Evolutionary conservation across 805 yeast species (phyloP).

Genomic region (Cyberlindnera subsufficiens): DNA sequence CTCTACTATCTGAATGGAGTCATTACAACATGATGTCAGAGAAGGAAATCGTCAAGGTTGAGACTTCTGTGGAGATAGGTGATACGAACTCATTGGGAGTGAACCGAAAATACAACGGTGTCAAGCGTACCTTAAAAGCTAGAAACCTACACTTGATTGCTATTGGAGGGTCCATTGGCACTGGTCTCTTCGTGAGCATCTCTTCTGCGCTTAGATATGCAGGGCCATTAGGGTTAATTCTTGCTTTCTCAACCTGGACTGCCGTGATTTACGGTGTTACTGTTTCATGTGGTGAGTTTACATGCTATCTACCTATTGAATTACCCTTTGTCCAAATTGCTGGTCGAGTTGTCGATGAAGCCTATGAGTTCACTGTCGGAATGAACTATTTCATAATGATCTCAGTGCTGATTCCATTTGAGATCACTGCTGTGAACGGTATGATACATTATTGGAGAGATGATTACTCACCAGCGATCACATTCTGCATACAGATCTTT

Average conservation of each 20-base stretch:
- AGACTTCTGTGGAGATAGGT: no score
- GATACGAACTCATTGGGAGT: no score
- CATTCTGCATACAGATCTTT: slow-evolving; percentile 41
- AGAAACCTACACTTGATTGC: slow-evolving; percentile 79
- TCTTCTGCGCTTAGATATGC: slow-evolving; percentile 44
- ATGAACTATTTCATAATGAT: slow-evolving; percentile 51
- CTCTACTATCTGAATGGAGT: no score
- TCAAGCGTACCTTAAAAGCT: slow-evolving; percentile 32
- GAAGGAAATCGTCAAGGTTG: no score
- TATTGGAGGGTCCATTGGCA: slow-evolving; percentile 78
- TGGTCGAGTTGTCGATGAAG: slow-evolving; percentile 49
- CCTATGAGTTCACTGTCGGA: slow-evolving; percentile 58
- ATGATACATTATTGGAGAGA: slow-evolving; percentile 54
- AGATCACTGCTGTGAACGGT: slow-evolving; percentile 47
- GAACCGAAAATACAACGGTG: no score
- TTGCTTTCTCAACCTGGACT: slow-evolving; percentile 45
- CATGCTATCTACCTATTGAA: slow-evolving; percentile 55
- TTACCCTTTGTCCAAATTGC: slow-evolving; percentile 57
- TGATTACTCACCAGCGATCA: slow-evolving; percentile 65
- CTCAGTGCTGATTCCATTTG: slow-evolving; percentile 44
- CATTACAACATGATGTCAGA: no score
- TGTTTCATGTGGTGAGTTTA: slow-evolving; percentile 54
- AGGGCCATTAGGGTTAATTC: slow-evolving; percentile 45
- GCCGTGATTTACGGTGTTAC: slow-evolving; percentile 44
- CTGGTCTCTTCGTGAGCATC: slow-evolving; percentile 58